phyloP scores from a whole-genome alignment of 306 rosid genomes.

The Quercus parvula region DNA sequence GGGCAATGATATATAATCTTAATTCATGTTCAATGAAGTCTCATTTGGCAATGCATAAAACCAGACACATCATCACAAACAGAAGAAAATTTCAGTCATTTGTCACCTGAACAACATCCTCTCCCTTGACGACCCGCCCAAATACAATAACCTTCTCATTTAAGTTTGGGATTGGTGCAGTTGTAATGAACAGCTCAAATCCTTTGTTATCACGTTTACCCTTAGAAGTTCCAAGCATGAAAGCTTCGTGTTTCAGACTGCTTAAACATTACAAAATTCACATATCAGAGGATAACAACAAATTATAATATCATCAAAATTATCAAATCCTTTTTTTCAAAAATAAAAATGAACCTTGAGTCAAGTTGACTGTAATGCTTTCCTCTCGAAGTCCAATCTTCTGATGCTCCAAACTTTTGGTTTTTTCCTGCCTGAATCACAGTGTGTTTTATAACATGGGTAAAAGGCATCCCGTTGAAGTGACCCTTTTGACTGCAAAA shows the following conservation, averaged over 20 bases:
- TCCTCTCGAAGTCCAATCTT: slow-evolving; percentile 82
- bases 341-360: slow-evolving; percentile 28
- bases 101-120: slow-evolving; percentile 94
- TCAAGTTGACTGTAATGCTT: slow-evolving; percentile 55
- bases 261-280: slow-evolving; percentile 6
- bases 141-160: slow-evolving; percentile 81
- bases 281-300: slow-evolving; percentile 16
- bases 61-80: neutral
- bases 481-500: slow-evolving; percentile 81
- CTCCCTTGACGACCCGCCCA: slow-evolving; percentile 89
- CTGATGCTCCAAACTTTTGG: slow-evolving; percentile 64
- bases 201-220: slow-evolving; percentile 55
- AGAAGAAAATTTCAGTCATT: slow-evolving; percentile 4
- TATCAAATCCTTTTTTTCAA: neutral
- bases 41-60: neutral
- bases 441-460: slow-evolving; percentile 74
- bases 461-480: slow-evolving; percentile 81
- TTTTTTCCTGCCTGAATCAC: slow-evolving; percentile 81
- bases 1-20: neutral
- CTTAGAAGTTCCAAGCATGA: slow-evolving; percentile 91
- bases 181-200: slow-evolving; percentile 90
- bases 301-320: neutral
- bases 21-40: neutral
- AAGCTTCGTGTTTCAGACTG: slow-evolving; percentile 91
- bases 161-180: slow-evolving; percentile 95